Conservation (phyloP, 2,329 filamentous ascomycete genomes). For the Exophiala mesophila region DNA sequence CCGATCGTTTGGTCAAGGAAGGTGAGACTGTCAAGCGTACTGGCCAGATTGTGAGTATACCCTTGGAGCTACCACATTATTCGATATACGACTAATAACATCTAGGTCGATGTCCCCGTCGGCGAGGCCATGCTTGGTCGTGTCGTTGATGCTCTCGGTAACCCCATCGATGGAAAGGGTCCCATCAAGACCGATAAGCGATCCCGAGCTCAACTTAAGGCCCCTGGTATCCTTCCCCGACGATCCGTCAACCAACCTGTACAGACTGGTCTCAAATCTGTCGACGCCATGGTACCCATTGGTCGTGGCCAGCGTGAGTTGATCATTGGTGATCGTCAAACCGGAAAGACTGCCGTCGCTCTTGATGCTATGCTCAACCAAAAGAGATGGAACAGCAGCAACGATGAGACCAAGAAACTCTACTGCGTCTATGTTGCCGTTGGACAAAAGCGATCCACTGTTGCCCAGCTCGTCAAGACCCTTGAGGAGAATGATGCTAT, state of each 20-base stretch:
- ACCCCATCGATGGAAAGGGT: conserved; percentile 99
- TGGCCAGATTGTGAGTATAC: conserved; percentile 80
- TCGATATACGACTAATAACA: conserved; percentile 19
- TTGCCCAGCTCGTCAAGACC: conserved; percentile 98
- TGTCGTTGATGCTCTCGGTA: conserved; percentile 97
- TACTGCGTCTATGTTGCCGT: conserved; percentile 99
- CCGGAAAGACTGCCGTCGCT: conserved; percentile 97
- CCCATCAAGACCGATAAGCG: conserved; percentile 87
- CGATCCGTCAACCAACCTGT: conserved; percentile 97
- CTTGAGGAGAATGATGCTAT: conserved; percentile 99
- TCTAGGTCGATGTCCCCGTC: conserved; percentile 91
- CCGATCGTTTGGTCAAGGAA: conserved; percentile 99
- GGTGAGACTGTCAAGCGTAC: conserved; percentile 99
- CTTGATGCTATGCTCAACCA: conserved; percentile 99
- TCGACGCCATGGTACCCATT: conserved; percentile 99
- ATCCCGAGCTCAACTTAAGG: conserved; percentile 97
- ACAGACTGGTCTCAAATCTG: conserved; percentile 98
- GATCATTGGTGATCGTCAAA: conserved; percentile 99
- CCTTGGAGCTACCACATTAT: conserved; percentile 9
- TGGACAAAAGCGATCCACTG: conserved; percentile 98
- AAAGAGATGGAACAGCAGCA: conserved; percentile 88
- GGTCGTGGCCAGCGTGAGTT: conserved; percentile 99
- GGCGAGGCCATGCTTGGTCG: conserved; percentile 89
- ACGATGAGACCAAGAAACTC: conserved; percentile 94
- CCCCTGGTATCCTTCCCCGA: conserved; percentile 95